A percentile compares a stretch with the other conserved stretches of the same genome.
Evolutionary conservation across 306 rosid genomes (phyloP).

Genomic region (Adenanthera pavonina): DNA sequence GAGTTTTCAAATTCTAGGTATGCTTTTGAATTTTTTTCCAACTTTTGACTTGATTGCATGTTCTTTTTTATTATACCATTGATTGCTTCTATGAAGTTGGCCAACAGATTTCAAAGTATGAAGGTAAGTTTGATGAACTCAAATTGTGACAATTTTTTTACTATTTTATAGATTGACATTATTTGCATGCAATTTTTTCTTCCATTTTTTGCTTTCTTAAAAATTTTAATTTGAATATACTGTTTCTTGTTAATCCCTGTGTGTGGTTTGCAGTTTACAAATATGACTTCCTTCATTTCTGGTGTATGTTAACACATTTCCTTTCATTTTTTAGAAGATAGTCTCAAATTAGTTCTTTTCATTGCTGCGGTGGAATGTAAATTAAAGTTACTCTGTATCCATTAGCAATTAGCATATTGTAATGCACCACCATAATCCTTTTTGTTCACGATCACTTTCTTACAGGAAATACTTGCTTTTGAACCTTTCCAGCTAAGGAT

Average conservation of each 20-base stretch:
- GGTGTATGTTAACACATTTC: not conserved
- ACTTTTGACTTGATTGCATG: constrained; percentile 34
- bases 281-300: not conserved
- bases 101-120: not conserved
- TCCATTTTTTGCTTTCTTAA: not conserved
- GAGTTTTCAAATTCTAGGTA: constrained; percentile 91
- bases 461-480: not conserved
- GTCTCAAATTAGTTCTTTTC: not conserved
- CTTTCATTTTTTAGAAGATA: not conserved
- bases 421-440: not conserved
- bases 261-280: not conserved
- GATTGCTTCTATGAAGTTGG: not conserved
- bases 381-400: constrained; percentile 60
- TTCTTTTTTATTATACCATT: constrained; percentile 17
- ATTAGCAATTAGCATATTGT: not conserved
- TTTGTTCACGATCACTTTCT: not conserved
- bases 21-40: constrained; percentile 14
- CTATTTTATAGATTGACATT: constrained; percentile 1
- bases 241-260: not conserved
- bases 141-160: not conserved
- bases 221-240: not conserved
- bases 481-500: not conserved
- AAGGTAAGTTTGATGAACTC: not conserved
- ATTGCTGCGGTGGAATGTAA: constrained; percentile 47
- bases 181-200: constrained; percentile 36